Percentiles rank a stretch among this genome's conserved stretches.
Evolutionary conservation across 495 filamentous ascomycete species (phyloP).

Genomic region (Parmelia sp.): DNA sequence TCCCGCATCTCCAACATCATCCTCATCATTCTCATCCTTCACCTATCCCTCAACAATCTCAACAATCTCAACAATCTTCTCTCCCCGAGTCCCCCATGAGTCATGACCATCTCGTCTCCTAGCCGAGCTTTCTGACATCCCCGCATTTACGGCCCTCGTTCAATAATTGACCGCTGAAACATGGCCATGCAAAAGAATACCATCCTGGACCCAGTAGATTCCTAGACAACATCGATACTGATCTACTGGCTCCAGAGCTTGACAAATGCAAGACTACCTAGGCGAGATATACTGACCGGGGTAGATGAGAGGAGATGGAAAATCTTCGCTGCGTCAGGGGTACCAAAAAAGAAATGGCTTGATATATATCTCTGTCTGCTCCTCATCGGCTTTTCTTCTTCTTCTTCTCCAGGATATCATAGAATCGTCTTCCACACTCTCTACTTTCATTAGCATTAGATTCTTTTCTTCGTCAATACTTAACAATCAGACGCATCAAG

Average conservation of each 20-base stretch:
- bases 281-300: background rate
- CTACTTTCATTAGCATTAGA: conserved; percentile 11
- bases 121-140: background rate
- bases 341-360: no score
- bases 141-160: background rate
- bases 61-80: no score
- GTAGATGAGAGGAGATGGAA: conserved; percentile 2
- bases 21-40: background rate
- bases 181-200: background rate
- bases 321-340: background rate
- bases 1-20: background rate
- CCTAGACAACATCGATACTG: background rate
- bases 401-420: background rate
- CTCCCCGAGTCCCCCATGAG: no score
- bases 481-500: background rate
- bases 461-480: conserved; percentile 5
- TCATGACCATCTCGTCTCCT: background rate
- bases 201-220: background rate
- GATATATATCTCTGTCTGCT: background rate
- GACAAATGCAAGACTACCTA: background rate
- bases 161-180: background rate
- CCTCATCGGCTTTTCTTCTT: background rate
- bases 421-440: conserved; percentile 15
- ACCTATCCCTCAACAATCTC: background rate
- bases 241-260: background rate